Conservation (phyloP, 208 protist species). For the Herpetomonas tarakana region DNA sequence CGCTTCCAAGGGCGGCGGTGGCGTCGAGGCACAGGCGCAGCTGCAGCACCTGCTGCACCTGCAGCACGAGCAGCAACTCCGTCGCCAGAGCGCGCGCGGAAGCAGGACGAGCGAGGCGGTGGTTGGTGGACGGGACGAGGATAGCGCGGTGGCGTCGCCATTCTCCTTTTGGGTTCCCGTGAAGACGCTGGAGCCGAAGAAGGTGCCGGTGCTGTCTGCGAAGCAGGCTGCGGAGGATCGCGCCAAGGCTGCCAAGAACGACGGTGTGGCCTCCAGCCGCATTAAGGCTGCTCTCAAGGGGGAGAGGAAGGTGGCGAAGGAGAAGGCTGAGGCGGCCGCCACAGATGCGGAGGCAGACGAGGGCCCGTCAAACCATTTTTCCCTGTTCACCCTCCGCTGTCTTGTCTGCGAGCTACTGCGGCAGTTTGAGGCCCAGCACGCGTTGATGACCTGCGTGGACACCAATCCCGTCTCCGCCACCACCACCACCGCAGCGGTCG, state of each 20-base stretch:
- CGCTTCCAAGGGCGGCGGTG: conserved; percentile 1
- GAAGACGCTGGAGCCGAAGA: conserved; percentile 13
- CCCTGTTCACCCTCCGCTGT: conserved; percentile 30
- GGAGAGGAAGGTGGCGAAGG: not conserved
- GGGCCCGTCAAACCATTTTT: conserved; percentile 24
- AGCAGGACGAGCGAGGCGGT: not conserved
- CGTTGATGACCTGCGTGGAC: not conserved
- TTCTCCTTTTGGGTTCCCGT: conserved; percentile 19
- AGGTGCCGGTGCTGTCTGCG: conserved; percentile 2
- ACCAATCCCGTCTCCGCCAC: not conserved
- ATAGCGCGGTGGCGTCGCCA: not conserved
- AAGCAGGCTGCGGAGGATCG: not conserved
- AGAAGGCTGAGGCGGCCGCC: not conserved
- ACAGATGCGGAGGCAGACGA: not conserved
- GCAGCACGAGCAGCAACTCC: not conserved
- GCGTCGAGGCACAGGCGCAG: not conserved
- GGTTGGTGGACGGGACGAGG: not conserved
- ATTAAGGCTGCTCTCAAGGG: conserved; percentile 1
- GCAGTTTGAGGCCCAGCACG: conserved; percentile 20
- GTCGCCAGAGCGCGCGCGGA: not conserved
- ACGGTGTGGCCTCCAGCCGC: not conserved
- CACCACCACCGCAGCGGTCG: not conserved
- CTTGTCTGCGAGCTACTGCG: conserved; percentile 61
- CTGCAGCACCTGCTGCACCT: not conserved
- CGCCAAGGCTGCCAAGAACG: not conserved